Evolutionary conservation across 371 early-diverging fungal species (phyloP), one percentile per base, ranked within the genome.

Genomic region (Lichtheimia corymbifera): DNA sequence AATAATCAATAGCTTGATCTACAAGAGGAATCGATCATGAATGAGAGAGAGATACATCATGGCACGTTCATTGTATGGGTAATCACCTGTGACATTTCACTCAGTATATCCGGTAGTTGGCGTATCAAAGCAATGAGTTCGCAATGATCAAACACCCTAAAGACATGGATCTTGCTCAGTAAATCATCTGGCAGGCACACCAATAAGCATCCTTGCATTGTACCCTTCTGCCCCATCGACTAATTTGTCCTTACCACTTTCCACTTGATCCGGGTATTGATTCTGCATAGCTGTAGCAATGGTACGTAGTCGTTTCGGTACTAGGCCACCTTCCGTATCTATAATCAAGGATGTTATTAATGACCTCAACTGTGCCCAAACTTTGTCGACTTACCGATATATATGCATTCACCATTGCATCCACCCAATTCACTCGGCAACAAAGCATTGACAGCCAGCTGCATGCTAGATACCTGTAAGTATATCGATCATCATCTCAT

Each of bases 251-350:
- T 35, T 27, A 27, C 40, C 35, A n/a, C 20, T 35, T 9, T 18
- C 54, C 17, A 40, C 47, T 47, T 47, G 25, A 30, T 27, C 58
- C 5, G 24, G n/a, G 17, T 47, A 25, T n/a, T 25, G 45, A 18
- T 45, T 49, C 11, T 47, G 25, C 13, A 27, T n/a, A 22, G 47
- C 58, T 28, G 25, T 7, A 6, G 62, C 62, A 11, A 62, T 47
- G 14, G 43, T 27, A 5, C 50, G 42, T 20, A 63, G 22, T 57
- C 58, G 49, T 28, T 7, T 64, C 60, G 24, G 55, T 9, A 74
- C 60, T 51, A 86, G 84, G 50, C 85, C 77, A 3, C 89, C 89
- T 66, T 90, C 89, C 4, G 91, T 89, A 58, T 90, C 87, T 84
- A 51, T 35, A 83, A 51, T 35, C 35, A 35, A 35, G 11, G 35